These are phyloP conservation scores for Punica granatum DNA, from an alignment of 345 rosid species.

Conservation along the genomic window DNA sequence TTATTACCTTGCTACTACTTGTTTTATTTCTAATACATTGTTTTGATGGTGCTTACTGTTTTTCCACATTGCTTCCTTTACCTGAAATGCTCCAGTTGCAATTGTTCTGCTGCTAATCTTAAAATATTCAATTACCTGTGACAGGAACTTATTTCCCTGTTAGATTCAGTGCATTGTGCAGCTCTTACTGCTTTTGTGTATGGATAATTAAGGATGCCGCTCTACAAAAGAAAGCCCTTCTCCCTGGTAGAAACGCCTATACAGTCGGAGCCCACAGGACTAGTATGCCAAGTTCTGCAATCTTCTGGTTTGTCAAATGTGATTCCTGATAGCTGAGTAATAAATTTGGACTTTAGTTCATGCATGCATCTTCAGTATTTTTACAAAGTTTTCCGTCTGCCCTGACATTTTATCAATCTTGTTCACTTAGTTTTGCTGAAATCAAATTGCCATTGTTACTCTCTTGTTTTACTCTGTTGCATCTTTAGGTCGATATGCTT, in stretches of 20 bases:
- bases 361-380: too few relatives aligned
- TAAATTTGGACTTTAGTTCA: too few relatives aligned
- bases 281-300: conserved; percentile 65
- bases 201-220: conserved; percentile 55
- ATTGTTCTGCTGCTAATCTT: neutral
- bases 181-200: conserved; percentile 5
- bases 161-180: neutral
- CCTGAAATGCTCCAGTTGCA: too few relatives aligned
- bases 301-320: neutral
- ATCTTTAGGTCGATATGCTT: neutral
- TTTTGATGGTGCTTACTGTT: too few relatives aligned
- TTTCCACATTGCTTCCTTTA: too few relatives aligned
- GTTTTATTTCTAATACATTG: too few relatives aligned
- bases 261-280: conserved; percentile 63
- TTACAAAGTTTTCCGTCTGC: too few relatives aligned
- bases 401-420: neutral
- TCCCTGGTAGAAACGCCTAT: conserved; percentile 49
- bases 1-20: too few relatives aligned
- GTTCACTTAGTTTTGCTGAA: neutral
- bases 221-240: conserved; percentile 64
- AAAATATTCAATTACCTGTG: neutral
- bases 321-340: neutral
- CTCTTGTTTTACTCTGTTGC: neutral
- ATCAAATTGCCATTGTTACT: neutral
- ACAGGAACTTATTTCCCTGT: neutral